phyloP scores from a whole-genome alignment of 495 filamentous ascomycete species.

The Talaromyces proteolyticus region DNA sequence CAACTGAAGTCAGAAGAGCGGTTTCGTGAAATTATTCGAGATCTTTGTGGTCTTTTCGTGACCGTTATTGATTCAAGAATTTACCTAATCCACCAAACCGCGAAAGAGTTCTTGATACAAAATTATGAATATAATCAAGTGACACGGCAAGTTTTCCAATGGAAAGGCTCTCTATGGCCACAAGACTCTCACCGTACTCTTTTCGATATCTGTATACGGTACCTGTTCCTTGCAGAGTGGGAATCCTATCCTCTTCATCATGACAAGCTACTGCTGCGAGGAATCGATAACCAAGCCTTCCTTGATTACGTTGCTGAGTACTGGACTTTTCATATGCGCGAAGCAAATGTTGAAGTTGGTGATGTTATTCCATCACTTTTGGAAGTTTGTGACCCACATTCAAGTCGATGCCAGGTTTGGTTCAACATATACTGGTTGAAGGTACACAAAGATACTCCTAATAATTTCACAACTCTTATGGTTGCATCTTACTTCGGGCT shows the following conservation, averaged over 20 bases:
- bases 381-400: constrained; percentile 9
- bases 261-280: neutral
- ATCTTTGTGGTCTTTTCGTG: constrained; percentile 35
- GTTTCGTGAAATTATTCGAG: constrained; percentile 19
- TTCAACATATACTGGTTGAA: constrained; percentile 8
- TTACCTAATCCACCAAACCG: constrained; percentile 40
- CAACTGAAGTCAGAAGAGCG: constrained; percentile 11
- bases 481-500: constrained; percentile 12
- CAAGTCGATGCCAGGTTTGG: constrained; percentile 4
- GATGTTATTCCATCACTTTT: constrained; percentile 11
- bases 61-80: constrained; percentile 23
- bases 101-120: constrained; percentile 27
- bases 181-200: constrained; percentile 20
- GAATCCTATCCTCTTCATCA: constrained; percentile 1
- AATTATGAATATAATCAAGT: neutral
- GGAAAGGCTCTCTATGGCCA: constrained; percentile 13
- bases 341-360: constrained; percentile 8
- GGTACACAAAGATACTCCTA: constrained; percentile 15
- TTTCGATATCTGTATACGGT: constrained; percentile 21
- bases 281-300: constrained; percentile 10
- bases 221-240: constrained; percentile 15
- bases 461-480: constrained; percentile 7
- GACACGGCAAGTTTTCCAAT: neutral
- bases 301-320: constrained; percentile 23
- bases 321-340: constrained; percentile 23